Evolutionary conservation across 352 stramenopile genomes (phyloP), one percentile per base, ranked within the genome.

Genomic region (Pythium aristosporum): DNA sequence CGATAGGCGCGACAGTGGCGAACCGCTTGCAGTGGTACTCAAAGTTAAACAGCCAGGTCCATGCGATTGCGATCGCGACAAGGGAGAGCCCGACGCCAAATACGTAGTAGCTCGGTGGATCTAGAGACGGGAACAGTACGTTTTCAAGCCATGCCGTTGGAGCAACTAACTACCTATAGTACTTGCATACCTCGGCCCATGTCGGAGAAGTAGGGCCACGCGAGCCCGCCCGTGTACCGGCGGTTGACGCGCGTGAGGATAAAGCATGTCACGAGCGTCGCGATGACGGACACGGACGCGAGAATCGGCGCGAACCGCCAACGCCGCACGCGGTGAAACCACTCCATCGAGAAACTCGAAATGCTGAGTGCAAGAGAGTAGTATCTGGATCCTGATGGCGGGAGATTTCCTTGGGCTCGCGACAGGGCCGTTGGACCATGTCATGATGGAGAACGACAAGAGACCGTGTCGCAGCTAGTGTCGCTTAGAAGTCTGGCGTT

Each of bases 201-300:
- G 65, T 87, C 80, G 42, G 80, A 89, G 68, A 89, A 87, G 68
- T 82, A 89, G 12, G 80, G 77, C 80, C 80, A 89, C 13, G 67
- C 58, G 60, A 89, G 75, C 0, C 76, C 76, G 42, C 80, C 76
- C 1, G 68, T 75, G 68, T 87, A 88, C 56, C 25, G 44, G 82
- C 65, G 25, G 80, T 66, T 25, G 66, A 12, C 72, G 65, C 41
- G 62, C 44, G 80, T 68, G 55, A 89, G 61, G 51, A 75, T 67
- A 21, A 88, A 41, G 55, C 76, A 88, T 28, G 63, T 72, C n/a
- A 86, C 57, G 39, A 89, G 75, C 37, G 80, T 89, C 25, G 71
- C n/a, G 39, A 85, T 66, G 36, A 81, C 73, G 18, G 67, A 50
- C 36, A 59, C 57, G 1, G 72, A 77, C 37, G 77, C 74, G 6